A percentile compares a stretch with the other conserved stretches of the same genome.
These are phyloP conservation scores for Cymbomonas tetramitiformis DNA, from an alignment of 139 green algal species.

Conservation along the genomic window DNA sequence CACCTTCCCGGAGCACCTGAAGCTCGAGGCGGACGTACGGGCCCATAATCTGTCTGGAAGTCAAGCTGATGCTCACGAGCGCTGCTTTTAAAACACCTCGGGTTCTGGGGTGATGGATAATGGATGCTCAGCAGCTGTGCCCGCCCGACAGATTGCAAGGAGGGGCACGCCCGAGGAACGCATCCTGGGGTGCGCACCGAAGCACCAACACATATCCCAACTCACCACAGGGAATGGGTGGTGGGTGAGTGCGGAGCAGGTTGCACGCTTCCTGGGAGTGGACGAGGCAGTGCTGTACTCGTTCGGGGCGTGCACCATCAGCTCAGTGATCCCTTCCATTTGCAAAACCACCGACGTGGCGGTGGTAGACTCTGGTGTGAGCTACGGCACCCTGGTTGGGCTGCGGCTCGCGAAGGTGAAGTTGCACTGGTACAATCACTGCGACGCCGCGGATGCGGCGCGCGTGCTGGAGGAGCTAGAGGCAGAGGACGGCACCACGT, in stretches of 20 bases:
- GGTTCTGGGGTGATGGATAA: too few relatives aligned
- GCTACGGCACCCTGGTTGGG: conserved; percentile 70
- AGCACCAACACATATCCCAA: too few relatives aligned
- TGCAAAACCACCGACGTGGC: conserved; percentile 75
- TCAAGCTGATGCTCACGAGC: too few relatives aligned
- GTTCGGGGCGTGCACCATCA: conserved; percentile 78
- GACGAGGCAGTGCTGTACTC: conserved; percentile 82
- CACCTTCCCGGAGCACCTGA: conserved; percentile 64
- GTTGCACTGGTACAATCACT: conserved; percentile 79
- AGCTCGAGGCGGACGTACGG: too few relatives aligned
- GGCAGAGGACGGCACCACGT: conserved; percentile 3
- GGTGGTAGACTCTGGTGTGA: conserved; percentile 41
- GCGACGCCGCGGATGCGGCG: conserved; percentile 78
- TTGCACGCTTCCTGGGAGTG: conserved; percentile 62
- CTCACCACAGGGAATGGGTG: too few relatives aligned
- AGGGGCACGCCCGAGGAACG: too few relatives aligned
- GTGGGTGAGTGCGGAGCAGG: too few relatives aligned
- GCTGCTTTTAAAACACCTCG: too few relatives aligned
- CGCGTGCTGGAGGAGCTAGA: conserved; percentile 38
- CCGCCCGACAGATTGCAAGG: too few relatives aligned
- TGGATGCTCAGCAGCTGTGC: too few relatives aligned
- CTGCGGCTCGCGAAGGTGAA: conserved; percentile 38
- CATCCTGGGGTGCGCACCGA: too few relatives aligned
- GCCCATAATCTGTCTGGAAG: too few relatives aligned
- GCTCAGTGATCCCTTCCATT: conserved; percentile 83